Base-by-base conservation (phyloP, 2,329 filamentous ascomycete species). In the Aureobasidium musti region DNA sequence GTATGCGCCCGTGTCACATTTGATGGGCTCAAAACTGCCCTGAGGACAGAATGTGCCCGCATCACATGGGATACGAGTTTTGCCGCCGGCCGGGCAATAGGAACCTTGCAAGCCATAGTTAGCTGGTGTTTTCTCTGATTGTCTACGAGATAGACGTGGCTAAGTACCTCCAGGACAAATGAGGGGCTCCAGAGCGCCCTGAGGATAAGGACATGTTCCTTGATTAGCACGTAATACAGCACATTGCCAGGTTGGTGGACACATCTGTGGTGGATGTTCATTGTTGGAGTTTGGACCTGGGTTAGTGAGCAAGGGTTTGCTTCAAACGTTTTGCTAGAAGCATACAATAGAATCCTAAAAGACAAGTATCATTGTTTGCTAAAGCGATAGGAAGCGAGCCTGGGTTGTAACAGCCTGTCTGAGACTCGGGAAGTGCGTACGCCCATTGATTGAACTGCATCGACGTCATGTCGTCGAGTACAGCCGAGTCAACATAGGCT, bases 41-140 rank as follows among this genome's bases (percentile, higher is more conserved):
- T 79, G 78, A 35, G 82, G 83, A 68, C 84, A 86, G 69, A 82
- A 86, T 2, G 77, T 77, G 28, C 83, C 83, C 10, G 74, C 67
- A 0, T 82, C 82, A 61, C 84, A 86, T 11, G 67, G 59, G 4
- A 81, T 69, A 50, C 76, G 78, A 65, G 80, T 70, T 49, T 74
- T 79, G 11, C 81, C 81, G 2, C 72, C 71, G 7, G 69, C 72
- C 1, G 83, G 83, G 59, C 84, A 86, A 68, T 84, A 85, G 60
- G 33, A 63, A 47, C 43, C 43, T 47, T 43, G 41, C 14, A n/a
- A 7, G 11, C 21, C 43, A 26, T 39, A 5, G 13, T 26, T 14
- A 47, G 43, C 13, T 21, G 14, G 21, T 47, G 26, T 14, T 5
- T 13, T 26, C 10, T 26, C 11, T 17, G 14, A 17, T 39, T 39